A percentile compares a stretch with the other conserved stretches of the same genome.
Evolutionary conservation across 2,329 filamentous ascomycete genomes (phyloP).

Genomic region (Aspergillus tubingensis): DNA sequence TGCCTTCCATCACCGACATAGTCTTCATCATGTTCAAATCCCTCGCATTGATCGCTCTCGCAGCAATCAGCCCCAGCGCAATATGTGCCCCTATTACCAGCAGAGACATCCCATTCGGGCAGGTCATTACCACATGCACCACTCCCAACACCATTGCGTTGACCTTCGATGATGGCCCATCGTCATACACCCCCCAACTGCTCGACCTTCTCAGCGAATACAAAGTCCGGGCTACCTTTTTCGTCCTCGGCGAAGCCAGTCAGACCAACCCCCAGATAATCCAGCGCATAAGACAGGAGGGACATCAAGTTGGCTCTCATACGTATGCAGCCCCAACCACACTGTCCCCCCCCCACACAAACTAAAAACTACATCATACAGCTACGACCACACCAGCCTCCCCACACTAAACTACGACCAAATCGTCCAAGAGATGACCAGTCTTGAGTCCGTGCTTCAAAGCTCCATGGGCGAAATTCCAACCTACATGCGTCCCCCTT

Average conservation of each 20-base stretch:
- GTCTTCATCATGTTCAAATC: background rate
- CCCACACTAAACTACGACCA: slow-evolving; percentile 31
- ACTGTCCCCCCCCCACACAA: background rate
- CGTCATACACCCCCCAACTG: slow-evolving; percentile 58
- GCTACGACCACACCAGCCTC: slow-evolving; percentile 45
- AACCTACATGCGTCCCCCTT: slow-evolving; percentile 53
- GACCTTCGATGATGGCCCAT: slow-evolving; percentile 67
- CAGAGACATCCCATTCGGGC: slow-evolving; percentile 41
- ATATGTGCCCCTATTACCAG: background rate
- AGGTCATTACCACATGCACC: slow-evolving; percentile 42
- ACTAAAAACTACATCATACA: slow-evolving; percentile 10
- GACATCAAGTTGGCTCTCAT: slow-evolving; percentile 52
- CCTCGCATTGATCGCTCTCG: background rate
- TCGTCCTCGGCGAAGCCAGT: slow-evolving; percentile 52
- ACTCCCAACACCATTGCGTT: slow-evolving; percentile 60
- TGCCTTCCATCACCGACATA: background rate
- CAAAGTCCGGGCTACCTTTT: slow-evolving; percentile 64
- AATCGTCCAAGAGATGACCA: slow-evolving; percentile 42
- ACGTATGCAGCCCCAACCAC: slow-evolving; percentile 32
- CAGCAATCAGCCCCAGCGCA: background rate
- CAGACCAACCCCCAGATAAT: slow-evolving; percentile 28
- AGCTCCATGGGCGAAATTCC: slow-evolving; percentile 47
- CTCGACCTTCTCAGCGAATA: slow-evolving; percentile 59
- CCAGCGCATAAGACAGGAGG: slow-evolving; percentile 34
- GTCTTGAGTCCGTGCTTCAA: slow-evolving; percentile 42